Evolutionary conservation across 2,329 filamentous ascomycete species (phyloP), one percentile per base, ranked within the genome.

Genomic region (Nemania bipapillata): DNA sequence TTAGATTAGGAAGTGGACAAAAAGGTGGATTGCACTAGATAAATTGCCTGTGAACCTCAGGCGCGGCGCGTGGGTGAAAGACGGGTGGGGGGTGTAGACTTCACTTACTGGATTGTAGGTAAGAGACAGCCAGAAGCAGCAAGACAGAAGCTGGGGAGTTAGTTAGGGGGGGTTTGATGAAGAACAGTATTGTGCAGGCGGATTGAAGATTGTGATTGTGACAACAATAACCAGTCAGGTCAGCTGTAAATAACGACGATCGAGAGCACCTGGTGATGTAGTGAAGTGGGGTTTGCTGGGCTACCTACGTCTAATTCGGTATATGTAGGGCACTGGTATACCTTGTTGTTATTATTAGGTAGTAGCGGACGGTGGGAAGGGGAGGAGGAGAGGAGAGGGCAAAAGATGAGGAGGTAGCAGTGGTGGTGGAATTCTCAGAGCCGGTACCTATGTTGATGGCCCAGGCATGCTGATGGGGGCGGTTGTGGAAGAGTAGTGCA

Each of bases 391-490:
- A n/a, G 45, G 32, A 57, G 49, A 52, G 42, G 62, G 45, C 47
- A 52, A 42, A 42, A 42, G 61, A 40, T 35, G 58, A 54, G 56
- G 54, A 54, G 62, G 66, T 61, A 53, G 56, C 49, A 56, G 66
- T 54, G 52, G 50, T 59, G 62, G 65, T 68, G 69, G 69, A 49
- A 69, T 66, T 64, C 35, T 63, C 49, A 60, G 55, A 63, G 60
- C 28, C 57, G 37, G 59, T 62, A 63, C 55, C 56, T 66, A 66
- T 63, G 62, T 65, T 37, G 66, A 66, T n/a, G 60, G 64, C 40
- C 56, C 62, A 70, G 63, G 58, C 65, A 70, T 63, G 69, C 69
- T 63, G 57, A 68, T 65, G 66, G 54, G 54, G 69, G 49, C 66
- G 40, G 65, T 40, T 45, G 59, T 62, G 61, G 69, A 60, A 26